phyloP scores from a whole-genome alignment of 768 basidiomycete species.

The Termitomyces sp. region DNA sequence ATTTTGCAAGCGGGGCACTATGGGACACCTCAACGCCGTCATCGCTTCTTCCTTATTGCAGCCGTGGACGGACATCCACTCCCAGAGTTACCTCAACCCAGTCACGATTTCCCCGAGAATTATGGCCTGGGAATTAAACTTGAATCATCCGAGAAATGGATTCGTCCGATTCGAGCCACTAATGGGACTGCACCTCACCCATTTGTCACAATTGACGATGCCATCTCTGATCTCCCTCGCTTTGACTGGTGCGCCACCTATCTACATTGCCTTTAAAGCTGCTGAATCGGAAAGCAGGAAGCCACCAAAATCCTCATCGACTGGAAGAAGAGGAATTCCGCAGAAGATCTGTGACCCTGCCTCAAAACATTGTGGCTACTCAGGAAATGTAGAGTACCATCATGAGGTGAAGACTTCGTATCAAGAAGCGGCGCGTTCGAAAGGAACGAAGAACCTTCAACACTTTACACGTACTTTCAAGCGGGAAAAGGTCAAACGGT shows the following conservation, averaged over 20 bases:
- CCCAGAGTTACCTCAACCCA: conserved; percentile 52
- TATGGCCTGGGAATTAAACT: conserved; percentile 51
- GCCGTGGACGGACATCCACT: conserved; percentile 38
- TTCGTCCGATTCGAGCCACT: conserved; percentile 42
- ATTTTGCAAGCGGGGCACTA: conserved; percentile 54
- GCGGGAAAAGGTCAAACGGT: conserved; percentile 56
- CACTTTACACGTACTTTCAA: conserved; percentile 61
- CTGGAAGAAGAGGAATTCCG: conserved; percentile 25
- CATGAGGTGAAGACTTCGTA: conserved; percentile 34
- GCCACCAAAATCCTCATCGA: conserved; percentile 26
- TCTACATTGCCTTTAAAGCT: background rate
- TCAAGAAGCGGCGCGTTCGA: conserved; percentile 45
- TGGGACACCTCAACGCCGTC: conserved; percentile 52
- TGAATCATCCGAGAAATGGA: conserved; percentile 27
- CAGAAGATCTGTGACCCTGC: conserved; percentile 32
- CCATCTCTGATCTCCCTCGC: conserved; percentile 66
- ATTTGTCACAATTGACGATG: conserved; percentile 63
- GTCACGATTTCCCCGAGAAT: conserved; percentile 44
- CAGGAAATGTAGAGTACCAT: conserved; percentile 28
- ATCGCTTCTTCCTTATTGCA: conserved; percentile 53
- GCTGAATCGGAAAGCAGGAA: conserved; percentile 24
- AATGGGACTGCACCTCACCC: conserved; percentile 54
- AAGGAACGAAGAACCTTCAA: conserved; percentile 51
- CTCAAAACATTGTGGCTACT: conserved; percentile 32
- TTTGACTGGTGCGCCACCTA: conserved; percentile 63